Conservation (phyloP, 179 eudicot species). For the Beta macrorhiza region DNA sequence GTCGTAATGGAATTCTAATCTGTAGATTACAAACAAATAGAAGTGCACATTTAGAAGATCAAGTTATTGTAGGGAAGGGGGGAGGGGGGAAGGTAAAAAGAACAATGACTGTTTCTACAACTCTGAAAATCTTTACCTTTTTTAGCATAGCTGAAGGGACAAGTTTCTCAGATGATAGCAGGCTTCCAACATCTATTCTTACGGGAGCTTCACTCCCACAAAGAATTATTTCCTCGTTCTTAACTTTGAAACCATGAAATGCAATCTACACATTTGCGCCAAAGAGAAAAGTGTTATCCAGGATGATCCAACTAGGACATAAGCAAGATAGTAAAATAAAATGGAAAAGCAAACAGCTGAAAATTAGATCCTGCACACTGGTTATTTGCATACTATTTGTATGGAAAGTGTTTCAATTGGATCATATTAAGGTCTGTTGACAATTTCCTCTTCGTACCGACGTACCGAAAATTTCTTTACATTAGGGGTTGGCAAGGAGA, state of each 20-base stretch:
- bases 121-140: constrained; percentile 46
- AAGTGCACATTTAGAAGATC: neutral
- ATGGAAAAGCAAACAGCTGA: neutral
- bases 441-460: neutral
- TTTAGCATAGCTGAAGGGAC: constrained; percentile 71
- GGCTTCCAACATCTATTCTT: constrained; percentile 72
- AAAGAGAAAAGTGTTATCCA: neutral
- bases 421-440: neutral
- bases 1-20: constrained; percentile 83
- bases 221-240: constrained; percentile 73
- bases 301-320: neutral
- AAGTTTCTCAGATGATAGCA: constrained; percentile 80
- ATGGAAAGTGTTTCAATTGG: neutral
- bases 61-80: neutral
- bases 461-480: neutral
- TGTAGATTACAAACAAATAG: constrained; percentile 32
- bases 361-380: neutral
- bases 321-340: neutral
- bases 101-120: neutral
- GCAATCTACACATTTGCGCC: constrained; percentile 52
- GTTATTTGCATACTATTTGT: neutral
- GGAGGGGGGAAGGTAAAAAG: neutral
- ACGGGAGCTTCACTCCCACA: constrained; percentile 93
- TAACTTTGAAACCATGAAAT: constrained; percentile 82
- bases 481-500: neutral